Evolutionary conservation across 495 filamentous ascomycete genomes (phyloP).

Genomic region (Talaromyces proteolyticus): DNA sequence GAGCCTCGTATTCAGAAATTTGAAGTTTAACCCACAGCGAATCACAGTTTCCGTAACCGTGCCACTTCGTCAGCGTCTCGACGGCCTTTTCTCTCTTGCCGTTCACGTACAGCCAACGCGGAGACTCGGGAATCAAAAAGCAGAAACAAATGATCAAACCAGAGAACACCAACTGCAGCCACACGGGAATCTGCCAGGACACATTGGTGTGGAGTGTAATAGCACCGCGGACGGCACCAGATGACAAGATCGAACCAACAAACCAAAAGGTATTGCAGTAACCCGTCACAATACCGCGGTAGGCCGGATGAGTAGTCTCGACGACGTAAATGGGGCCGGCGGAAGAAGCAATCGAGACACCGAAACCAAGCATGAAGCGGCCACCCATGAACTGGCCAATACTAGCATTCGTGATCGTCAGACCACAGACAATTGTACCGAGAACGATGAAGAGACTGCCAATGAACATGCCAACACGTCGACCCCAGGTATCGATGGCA

Average conservation of each 20-base stretch:
- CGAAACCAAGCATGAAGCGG: conserved; percentile 70
- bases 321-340: conserved; percentile 67
- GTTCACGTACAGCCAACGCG: conserved; percentile 39
- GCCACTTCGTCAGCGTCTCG: conserved; percentile 44
- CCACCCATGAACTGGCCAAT: conserved; percentile 57
- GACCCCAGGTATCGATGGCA: conserved; percentile 45
- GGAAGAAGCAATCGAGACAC: conserved; percentile 56
- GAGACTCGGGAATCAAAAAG: conserved; percentile 17
- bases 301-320: conserved; percentile 66
- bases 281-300: conserved; percentile 56
- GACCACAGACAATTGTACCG: conserved; percentile 50
- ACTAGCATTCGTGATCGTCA: conserved; percentile 28
- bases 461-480: conserved; percentile 57
- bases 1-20: conserved; percentile 48
- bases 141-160: conserved; percentile 18
- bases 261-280: conserved; percentile 51
- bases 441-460: conserved; percentile 52
- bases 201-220: conserved; percentile 18
- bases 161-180: conserved; percentile 54
- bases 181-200: conserved; percentile 57
- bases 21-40: conserved; percentile 46
- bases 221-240: conserved; percentile 24
- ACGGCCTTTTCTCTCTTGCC: conserved; percentile 44
- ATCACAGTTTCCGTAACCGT: conserved; percentile 43
- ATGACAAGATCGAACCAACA: conserved; percentile 39